A percentile compares a stretch with the other conserved stretches of the same genome.
Conservation (phyloP, 1,284 basidiomycete genomes). For the Ceraceosorus guamensis region DNA sequence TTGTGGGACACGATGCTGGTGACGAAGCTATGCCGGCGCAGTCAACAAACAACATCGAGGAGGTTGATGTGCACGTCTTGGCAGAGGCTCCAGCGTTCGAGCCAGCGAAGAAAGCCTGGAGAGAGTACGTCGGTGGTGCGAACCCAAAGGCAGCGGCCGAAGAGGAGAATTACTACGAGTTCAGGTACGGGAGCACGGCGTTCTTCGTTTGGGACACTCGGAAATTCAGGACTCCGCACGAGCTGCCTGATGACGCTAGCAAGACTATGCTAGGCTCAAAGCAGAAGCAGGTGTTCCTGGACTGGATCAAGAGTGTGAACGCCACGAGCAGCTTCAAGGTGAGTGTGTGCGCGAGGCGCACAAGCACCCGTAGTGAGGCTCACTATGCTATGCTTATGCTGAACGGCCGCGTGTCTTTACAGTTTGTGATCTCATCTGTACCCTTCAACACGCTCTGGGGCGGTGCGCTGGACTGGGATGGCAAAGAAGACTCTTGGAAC, state of each 20-base stretch:
- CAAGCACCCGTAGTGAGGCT: no score
- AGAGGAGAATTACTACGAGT: slow-evolving; percentile 58
- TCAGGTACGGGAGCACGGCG: slow-evolving; percentile 58
- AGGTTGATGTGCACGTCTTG: slow-evolving; percentile 52
- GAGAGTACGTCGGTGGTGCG: slow-evolving; percentile 61
- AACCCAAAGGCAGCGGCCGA: slow-evolving; percentile 58
- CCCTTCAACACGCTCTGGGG: slow-evolving; percentile 73
- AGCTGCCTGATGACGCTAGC: slow-evolving; percentile 50
- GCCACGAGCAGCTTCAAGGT: neutral
- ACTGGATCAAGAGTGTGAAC: slow-evolving; percentile 59
- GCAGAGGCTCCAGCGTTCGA: slow-evolving; percentile 48
- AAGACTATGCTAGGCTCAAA: slow-evolving; percentile 66
- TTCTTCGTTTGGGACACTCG: slow-evolving; percentile 76
- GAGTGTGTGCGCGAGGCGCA: no score
- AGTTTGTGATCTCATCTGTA: slow-evolving; percentile 66
- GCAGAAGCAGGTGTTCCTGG: slow-evolving; percentile 61
- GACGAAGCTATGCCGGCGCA: slow-evolving; percentile 54
- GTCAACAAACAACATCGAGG: slow-evolving; percentile 58
- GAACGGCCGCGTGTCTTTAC: neutral
- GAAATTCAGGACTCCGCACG: slow-evolving; percentile 56
- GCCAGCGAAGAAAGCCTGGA: slow-evolving; percentile 61
- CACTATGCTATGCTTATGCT: no score
- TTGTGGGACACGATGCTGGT: neutral
- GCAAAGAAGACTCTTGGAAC: slow-evolving; percentile 62
- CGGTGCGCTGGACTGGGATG: slow-evolving; percentile 54